These are phyloP conservation scores for Aspergillus bertholletiae DNA, from an alignment of 495 filamentous ascomycete genomes.

Conservation along the genomic window DNA sequence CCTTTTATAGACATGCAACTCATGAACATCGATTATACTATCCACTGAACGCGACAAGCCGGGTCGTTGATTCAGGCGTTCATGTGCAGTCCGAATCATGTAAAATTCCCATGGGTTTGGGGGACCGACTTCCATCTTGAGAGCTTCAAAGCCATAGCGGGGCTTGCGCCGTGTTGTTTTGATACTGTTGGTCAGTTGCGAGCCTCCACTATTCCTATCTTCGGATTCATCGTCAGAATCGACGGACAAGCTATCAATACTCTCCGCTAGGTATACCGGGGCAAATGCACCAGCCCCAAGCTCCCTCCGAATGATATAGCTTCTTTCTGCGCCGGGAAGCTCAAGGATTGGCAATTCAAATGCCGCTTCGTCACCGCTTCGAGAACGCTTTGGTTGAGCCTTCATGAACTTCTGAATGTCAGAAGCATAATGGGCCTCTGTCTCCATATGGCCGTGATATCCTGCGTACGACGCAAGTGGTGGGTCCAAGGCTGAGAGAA, in stretches of 20 bases:
- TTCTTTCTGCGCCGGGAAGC: slow-evolving; percentile 55
- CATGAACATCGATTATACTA: slow-evolving; percentile 75
- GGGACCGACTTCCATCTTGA: slow-evolving; percentile 86
- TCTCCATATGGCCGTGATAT: slow-evolving; percentile 64
- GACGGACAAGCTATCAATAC: slow-evolving; percentile 43
- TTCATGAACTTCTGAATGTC: slow-evolving; percentile 82
- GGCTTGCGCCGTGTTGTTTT: slow-evolving; percentile 20
- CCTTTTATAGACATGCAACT: slow-evolving; percentile 81
- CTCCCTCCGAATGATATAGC: slow-evolving; percentile 79
- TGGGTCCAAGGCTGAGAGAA: slow-evolving; percentile 67
- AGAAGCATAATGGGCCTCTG: slow-evolving; percentile 54
- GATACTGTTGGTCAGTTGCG: slow-evolving; percentile 3
- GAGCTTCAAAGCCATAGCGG: slow-evolving; percentile 66
- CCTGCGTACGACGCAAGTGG: slow-evolving; percentile 70
- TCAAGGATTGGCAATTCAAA: slow-evolving; percentile 64
- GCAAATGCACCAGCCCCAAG: slow-evolving; percentile 92
- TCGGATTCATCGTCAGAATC: slow-evolving; percentile 47
- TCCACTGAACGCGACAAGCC: slow-evolving; percentile 56
- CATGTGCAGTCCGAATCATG: slow-evolving; percentile 79
- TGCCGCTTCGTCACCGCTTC: slow-evolving; percentile 45
- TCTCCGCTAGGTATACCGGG: slow-evolving; percentile 88
- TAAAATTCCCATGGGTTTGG: slow-evolving; percentile 94
- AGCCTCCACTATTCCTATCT: slow-evolving; percentile 18
- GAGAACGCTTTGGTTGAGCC: slow-evolving; percentile 55
- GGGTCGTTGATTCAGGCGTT: slow-evolving; percentile 56